Evolutionary conservation across 257 asterid species (phyloP).

Genomic region (Linaria vulgaris): DNA sequence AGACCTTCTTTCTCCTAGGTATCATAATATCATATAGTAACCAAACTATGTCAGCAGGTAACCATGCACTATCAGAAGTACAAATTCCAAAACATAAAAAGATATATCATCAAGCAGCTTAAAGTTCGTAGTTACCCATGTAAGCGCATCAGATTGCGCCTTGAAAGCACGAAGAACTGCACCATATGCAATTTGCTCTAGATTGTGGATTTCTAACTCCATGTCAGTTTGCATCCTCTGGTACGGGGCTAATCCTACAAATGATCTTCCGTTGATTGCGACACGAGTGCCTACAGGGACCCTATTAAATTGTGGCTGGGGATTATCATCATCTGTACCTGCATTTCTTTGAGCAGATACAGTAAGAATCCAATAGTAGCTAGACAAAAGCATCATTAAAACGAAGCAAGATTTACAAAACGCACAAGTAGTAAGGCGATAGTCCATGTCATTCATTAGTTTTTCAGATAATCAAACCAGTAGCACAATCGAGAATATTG

Average conservation of each 20-base stretch:
- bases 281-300: constrained; percentile 43
- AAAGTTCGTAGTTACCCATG: constrained; percentile 88
- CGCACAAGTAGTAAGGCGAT: not conserved
- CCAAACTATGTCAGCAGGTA: constrained; percentile 17
- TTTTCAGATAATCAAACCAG: not conserved
- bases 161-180: constrained; percentile 94
- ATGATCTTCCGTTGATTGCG: constrained; percentile 43
- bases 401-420: not conserved
- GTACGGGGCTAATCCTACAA: constrained; percentile 44
- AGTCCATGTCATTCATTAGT: constrained; percentile 7
- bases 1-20: constrained; percentile 92
- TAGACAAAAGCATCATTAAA: too few species aligned
- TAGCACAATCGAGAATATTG: not conserved
- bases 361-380: too few species aligned
- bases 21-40: constrained; percentile 18
- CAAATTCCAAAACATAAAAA: constrained; percentile 13
- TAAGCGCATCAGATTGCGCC: constrained; percentile 97
- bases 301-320: constrained; percentile 44
- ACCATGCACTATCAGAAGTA: constrained; percentile 10
- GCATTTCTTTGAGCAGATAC: constrained; percentile 27
- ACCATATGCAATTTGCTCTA: constrained; percentile 94
- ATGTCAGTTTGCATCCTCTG: constrained; percentile 65
- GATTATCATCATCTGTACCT: constrained; percentile 61
- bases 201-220: constrained; percentile 83
- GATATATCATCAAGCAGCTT: constrained; percentile 11